phyloP scores from a whole-genome alignment of 1,284 basidiomycete species.

The Malassezia sp. region DNA sequence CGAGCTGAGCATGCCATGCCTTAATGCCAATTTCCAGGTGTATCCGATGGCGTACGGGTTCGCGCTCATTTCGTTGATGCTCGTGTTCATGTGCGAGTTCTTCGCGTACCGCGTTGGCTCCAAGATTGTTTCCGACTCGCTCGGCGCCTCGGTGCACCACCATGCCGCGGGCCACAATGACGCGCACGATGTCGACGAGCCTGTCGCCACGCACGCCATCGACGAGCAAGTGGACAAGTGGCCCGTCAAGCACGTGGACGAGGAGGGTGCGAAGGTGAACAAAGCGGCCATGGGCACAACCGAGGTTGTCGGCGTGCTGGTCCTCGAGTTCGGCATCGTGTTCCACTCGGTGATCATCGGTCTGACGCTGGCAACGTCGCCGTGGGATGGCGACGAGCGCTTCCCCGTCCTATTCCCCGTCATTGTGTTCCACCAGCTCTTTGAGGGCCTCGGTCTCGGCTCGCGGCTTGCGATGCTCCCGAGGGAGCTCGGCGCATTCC shows the following conservation, averaged over 20 bases:
- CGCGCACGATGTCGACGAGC: constrained; percentile 29
- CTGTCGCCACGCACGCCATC: constrained; percentile 1
- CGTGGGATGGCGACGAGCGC: constrained; percentile 42
- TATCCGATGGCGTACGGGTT: constrained; percentile 40
- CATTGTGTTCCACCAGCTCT: constrained; percentile 56
- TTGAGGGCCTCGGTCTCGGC: constrained; percentile 45
- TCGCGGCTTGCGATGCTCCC: constrained; percentile 33
- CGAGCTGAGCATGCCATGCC: constrained; percentile 29
- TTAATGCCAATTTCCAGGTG: constrained; percentile 26
- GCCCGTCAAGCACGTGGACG: background rate
- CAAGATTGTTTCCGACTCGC: constrained; percentile 17
- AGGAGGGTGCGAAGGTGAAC: background rate
- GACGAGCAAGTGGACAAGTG: background rate
- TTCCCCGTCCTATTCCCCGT: constrained; percentile 83
- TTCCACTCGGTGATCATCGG: constrained; percentile 79
- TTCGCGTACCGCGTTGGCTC: constrained; percentile 39
- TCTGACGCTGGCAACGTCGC: constrained; percentile 75
- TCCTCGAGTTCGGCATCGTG: constrained; percentile 81
- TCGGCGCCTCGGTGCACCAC: constrained; percentile 20
- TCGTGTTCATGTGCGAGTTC: constrained; percentile 37
- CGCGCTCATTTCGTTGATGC: constrained; percentile 39
- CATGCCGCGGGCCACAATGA: constrained; percentile 40
- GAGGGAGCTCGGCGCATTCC: constrained; percentile 17
- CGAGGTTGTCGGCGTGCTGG: constrained; percentile 72
- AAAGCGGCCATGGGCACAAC: constrained; percentile 47